Base-by-base conservation (phyloP, 2,329 filamentous ascomycete species). In the Chaetomiaceae sp. region DNA sequence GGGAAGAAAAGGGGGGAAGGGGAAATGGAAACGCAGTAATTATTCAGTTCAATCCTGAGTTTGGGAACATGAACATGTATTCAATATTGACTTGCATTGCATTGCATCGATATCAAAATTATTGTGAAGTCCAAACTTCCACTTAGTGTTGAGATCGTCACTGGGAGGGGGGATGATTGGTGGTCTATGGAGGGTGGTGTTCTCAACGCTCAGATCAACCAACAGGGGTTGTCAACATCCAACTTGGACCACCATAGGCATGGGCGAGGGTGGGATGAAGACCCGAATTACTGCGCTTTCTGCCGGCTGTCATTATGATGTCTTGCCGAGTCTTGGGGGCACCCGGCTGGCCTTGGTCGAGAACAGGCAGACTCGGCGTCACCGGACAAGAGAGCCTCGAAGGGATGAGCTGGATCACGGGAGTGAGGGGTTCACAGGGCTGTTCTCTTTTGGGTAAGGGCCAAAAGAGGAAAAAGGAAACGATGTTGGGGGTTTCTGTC, bases 271-370 rank as follows among this genome's bases (percentile, higher is more conserved):
- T 14, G 25, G 25, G 25, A 11, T 38, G 45, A 27, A 38, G 8
- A 17, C 14, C 19, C 4, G 23, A 49, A 40, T 39, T 49, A 7
- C 19, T 43, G 47, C 47, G 38, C 38, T 50, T 50, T 43, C 27
- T 7, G 31, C 8, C 36, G 46, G 23, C 36, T 27, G n/a, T 31
- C 17, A 19, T 15, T n/a, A n/a, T n/a, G n/a, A n/a, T n/a, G n/a
- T n/a, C n/a, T n/a, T n/a, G n/a, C n/a, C n/a, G n/a, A n/a, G n/a
- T n/a, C n/a, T n/a, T n/a, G n/a, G n/a, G n/a, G n/a, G n/a, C n/a
- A n/a, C n/a, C n/a, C n/a, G n/a, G n/a, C n/a, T n/a, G n/a, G n/a
- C n/a, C n/a, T n/a, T n/a, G n/a, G n/a, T 37, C 34, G 3, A n/a
- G 34, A n/a, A 6, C 15, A 17, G 15, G 34, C 15, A 6, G 39